Evolutionary conservation across 768 basidiomycete genomes (phyloP), one percentile per base, ranked within the genome.

Genomic region (Calocybe gangraenosa): DNA sequence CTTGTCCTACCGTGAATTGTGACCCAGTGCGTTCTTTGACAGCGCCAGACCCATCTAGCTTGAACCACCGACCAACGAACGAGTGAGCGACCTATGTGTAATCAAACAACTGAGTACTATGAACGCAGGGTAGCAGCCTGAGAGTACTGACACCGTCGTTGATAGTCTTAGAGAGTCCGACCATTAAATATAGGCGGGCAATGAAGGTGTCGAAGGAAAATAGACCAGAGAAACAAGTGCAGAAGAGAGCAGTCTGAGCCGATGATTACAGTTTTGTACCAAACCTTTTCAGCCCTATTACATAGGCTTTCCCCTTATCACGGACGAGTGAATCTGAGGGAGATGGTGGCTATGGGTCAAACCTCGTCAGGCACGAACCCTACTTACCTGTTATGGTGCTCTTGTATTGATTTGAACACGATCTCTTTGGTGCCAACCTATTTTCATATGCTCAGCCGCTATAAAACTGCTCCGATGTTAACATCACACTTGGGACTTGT

Each of bases 1-100:
- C 15, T n/a, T 17, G 8, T 22, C 64, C 40, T 39, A 78, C 75
- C 52, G 74, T 72, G 54, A 86, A 87, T 47, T 76, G 69, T 13
- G 84, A 81, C 9, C 84, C 85, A 23, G 64, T 58, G 50, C 86
- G 76, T 55, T 81, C 80, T 41, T 74, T 73, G 21, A 74, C 68
- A 54, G 76, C 79, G 23, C 84, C 85, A 40, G 78, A 81, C 11
- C 86, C 86, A 47, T 87, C 86, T 19, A 89, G 69, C 42, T 75
- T 69, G 65, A 89, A 89, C 78, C 82, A 87, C 58, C 76, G 67
- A 42, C 85, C 85, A 8, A 75, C 64, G 45, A 65, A 60, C 13
- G 73, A 69, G 46, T 59, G 59, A 15, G 76, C 77, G 36, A 76
- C 67, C 76, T 78, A 44, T 17, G 20, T 5, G 36, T 6, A 9